Percentiles rank a stretch among this genome's conserved stretches.
These are phyloP conservation scores for Letharia lupina DNA, from an alignment of 495 filamentous ascomycete genomes.

Conservation along the genomic window DNA sequence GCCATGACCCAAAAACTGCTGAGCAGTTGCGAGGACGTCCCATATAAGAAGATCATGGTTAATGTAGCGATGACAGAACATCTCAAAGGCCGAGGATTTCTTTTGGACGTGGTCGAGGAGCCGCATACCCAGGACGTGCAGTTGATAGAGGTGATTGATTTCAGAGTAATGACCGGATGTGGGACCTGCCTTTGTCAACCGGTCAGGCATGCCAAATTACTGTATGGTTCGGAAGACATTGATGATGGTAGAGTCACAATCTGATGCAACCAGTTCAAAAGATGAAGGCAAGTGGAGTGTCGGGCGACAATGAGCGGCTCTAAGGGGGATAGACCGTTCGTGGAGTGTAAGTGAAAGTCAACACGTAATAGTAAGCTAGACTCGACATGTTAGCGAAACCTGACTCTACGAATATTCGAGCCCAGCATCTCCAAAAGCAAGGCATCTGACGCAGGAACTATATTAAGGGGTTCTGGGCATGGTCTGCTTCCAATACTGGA, in stretches of 20 bases:
- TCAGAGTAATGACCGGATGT: slow-evolving; percentile 24
- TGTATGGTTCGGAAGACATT: slow-evolving; percentile 21
- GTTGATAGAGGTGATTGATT: slow-evolving; percentile 21
- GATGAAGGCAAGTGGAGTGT: background rate
- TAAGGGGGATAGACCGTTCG: background rate
- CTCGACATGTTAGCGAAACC: too few species aligned
- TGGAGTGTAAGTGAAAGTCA: background rate
- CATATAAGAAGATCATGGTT: slow-evolving; percentile 12
- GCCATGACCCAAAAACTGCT: slow-evolving; percentile 19
- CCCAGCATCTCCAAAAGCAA: too few species aligned
- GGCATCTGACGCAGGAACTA: too few species aligned
- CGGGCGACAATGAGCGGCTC: background rate
- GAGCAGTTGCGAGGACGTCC: slow-evolving; percentile 1
- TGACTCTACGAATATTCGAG: background rate
- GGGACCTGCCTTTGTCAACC: slow-evolving; percentile 21
- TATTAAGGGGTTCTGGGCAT: too few species aligned
- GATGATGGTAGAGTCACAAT: slow-evolving; percentile 14
- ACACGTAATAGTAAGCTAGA: background rate
- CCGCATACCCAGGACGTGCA: slow-evolving; percentile 11
- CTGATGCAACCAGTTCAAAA: background rate
- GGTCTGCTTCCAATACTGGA: too few species aligned
- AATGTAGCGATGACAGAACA: slow-evolving; percentile 13
- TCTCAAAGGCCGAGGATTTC: background rate
- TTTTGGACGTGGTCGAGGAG: slow-evolving; percentile 16
- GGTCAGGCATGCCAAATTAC: slow-evolving; percentile 14